These are phyloP conservation scores for Ustanciosporium gigantosporum DNA, from an alignment of 1,284 basidiomycete genomes.

Conservation along the genomic window DNA sequence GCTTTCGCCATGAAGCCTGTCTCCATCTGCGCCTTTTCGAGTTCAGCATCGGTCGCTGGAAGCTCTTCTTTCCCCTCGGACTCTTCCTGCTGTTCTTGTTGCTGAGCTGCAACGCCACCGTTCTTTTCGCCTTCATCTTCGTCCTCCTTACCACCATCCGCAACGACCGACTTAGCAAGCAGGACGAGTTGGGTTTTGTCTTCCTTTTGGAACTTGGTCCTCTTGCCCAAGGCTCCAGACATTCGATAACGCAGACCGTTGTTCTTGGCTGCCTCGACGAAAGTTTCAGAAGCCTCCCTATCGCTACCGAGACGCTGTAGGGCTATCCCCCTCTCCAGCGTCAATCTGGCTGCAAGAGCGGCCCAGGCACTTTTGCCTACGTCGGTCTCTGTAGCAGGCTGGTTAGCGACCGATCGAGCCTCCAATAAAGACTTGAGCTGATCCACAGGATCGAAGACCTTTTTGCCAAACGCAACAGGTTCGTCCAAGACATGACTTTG, in stretches of 20 bases:
- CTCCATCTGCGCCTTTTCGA: slow-evolving; percentile 8
- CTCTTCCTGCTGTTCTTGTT: too few relatives aligned
- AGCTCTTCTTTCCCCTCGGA: neutral
- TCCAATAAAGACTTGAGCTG: slow-evolving; percentile 63
- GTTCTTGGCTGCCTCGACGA: slow-evolving; percentile 76
- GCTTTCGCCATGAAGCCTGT: slow-evolving; percentile 42
- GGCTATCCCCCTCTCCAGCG: slow-evolving; percentile 79
- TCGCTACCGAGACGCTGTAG: slow-evolving; percentile 77
- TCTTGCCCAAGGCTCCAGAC: slow-evolving; percentile 88
- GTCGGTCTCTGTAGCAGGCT: neutral
- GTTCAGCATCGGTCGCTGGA: neutral
- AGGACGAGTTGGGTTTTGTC: slow-evolving; percentile 88
- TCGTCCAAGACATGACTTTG: slow-evolving; percentile 88
- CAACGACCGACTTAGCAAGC: slow-evolving; percentile 75
- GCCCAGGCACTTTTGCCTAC: slow-evolving; percentile 54
- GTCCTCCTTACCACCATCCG: slow-evolving; percentile 37
- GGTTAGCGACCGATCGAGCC: slow-evolving; percentile 51
- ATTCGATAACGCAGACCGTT: slow-evolving; percentile 86
- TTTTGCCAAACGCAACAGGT: slow-evolving; percentile 69
- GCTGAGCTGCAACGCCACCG: too few relatives aligned
- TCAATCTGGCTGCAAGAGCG: slow-evolving; percentile 72
- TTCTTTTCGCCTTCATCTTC: slow-evolving; percentile 23
- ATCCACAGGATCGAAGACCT: slow-evolving; percentile 66
- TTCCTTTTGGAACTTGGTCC: slow-evolving; percentile 88
- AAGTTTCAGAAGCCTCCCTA: slow-evolving; percentile 75